Conservation (phyloP, 352 stramenopile species). For the Phytophthora colocasiae region DNA sequence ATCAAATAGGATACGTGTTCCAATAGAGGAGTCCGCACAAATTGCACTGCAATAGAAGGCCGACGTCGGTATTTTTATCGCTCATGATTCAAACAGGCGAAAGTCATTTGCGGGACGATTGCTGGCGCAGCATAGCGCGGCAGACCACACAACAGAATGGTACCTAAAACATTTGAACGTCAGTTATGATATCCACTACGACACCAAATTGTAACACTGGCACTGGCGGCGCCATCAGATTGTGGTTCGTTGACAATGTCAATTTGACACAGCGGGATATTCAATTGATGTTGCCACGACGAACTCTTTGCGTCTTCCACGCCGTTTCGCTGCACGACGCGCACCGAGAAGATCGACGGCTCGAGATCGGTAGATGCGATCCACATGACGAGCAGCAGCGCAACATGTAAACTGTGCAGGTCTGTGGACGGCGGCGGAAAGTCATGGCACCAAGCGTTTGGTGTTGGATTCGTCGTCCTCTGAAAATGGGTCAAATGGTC, state of each 20-base stretch:
- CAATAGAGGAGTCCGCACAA: not conserved
- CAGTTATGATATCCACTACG: too few species aligned
- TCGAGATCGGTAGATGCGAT: not conserved
- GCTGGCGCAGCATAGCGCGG: not conserved
- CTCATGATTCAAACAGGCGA: not conserved
- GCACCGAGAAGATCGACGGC: not conserved
- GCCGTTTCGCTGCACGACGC: constrained; percentile 2
- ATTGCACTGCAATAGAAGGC: not conserved
- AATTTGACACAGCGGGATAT: too few species aligned
- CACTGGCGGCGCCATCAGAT: too few species aligned
- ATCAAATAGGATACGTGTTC: not conserved
- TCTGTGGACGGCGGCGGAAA: not conserved
- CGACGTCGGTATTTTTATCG: not conserved
- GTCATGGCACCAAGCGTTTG: not conserved
- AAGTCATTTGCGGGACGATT: not conserved
- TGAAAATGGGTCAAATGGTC: constrained; percentile 3
- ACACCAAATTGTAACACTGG: too few species aligned
- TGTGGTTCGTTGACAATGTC: too few species aligned
- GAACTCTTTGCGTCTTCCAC: not conserved
- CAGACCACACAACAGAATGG: too few species aligned
- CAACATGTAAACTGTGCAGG: not conserved
- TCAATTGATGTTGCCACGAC: not conserved
- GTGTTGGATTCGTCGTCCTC: not conserved
- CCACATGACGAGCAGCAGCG: not conserved
- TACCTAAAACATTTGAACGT: too few species aligned